phyloP scores from a whole-genome alignment of 2,329 filamentous ascomycete genomes.

The Hypoxylon rubiginosum region DNA sequence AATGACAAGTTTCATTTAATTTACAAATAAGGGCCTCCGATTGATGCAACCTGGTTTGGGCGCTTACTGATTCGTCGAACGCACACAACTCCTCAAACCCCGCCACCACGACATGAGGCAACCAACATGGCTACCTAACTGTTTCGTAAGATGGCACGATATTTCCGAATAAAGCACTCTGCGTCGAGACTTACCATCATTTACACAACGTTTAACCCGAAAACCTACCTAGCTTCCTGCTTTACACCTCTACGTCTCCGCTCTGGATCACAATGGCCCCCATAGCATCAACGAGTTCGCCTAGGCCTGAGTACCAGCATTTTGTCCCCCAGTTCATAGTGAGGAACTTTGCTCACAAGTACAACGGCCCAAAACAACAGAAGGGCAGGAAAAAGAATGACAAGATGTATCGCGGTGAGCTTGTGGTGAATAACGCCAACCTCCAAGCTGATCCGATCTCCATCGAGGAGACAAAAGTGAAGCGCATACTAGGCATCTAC shows the following conservation, averaged over 20 bases:
- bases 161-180: not conserved
- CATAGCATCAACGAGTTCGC: constrained; percentile 1
- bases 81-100: not conserved
- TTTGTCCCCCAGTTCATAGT: constrained; percentile 45
- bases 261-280: not conserved
- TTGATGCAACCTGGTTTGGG: not conserved
- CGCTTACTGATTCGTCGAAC: not conserved
- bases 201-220: not conserved
- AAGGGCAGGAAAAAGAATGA: constrained; percentile 27
- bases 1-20: not conserved
- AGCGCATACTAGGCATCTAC: constrained; percentile 43
- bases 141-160: not conserved
- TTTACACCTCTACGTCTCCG: not conserved
- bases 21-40: not conserved
- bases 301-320: constrained; percentile 39
- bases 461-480: constrained; percentile 42
- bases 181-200: not conserved
- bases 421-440: constrained; percentile 47
- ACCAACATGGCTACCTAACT: not conserved
- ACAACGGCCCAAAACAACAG: constrained; percentile 22
- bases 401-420: constrained; percentile 40
- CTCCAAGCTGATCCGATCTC: constrained; percentile 27
- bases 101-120: not conserved
- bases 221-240: not conserved
- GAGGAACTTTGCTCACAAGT: constrained; percentile 41